A percentile compares a stretch with the other conserved stretches of the same genome.
Evolutionary conservation across 352 stramenopile genomes (phyloP).

Genomic region (Phytophthora sojae): DNA sequence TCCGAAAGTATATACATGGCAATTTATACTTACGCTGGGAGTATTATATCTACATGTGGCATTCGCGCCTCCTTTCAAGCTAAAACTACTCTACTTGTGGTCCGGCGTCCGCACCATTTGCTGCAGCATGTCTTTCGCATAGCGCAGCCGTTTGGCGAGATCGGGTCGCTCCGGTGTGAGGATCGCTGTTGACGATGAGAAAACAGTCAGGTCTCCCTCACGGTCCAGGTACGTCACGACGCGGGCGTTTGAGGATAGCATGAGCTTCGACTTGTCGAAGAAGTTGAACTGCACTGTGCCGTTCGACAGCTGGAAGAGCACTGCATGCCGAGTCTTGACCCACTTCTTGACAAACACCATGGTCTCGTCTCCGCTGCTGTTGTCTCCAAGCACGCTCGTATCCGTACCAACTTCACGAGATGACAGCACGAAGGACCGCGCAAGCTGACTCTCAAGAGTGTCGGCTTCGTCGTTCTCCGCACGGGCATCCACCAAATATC

Average conservation of each 20-base stretch:
- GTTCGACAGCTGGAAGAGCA: conserved; percentile 98
- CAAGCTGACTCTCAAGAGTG: conserved; percentile 52
- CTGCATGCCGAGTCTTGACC: conserved; percentile 97
- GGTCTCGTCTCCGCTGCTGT: conserved; percentile 22
- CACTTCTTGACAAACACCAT: conserved; percentile 98
- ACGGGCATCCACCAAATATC: conserved; percentile 94
- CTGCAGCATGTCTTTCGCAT: conserved; percentile 97
- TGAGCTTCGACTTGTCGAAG: conserved; percentile 96
- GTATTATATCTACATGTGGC: conserved; percentile 35
- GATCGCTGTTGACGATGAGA: conserved; percentile 61
- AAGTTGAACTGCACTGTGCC: conserved; percentile 96
- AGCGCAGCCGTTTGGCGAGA: conserved; percentile 85
- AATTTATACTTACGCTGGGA: conserved; percentile 43
- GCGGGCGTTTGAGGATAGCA: conserved; percentile 92
- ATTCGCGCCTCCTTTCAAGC: conserved; percentile 2
- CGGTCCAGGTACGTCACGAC: conserved; percentile 92
- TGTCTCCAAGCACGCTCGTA: conserved; percentile 16
- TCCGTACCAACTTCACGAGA: conserved; percentile 35
- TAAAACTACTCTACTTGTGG: conserved; percentile 29
- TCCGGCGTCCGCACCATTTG: conserved; percentile 81
- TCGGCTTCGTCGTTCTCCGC: conserved; percentile 60
- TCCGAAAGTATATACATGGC: not conserved
- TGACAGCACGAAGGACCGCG: conserved; percentile 32
- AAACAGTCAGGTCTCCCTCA: conserved; percentile 63
- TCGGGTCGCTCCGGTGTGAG: conserved; percentile 68